Evolutionary conservation across 108 stramenopile genomes (phyloP).

Genomic region (Hondaea fermentalgiana): DNA sequence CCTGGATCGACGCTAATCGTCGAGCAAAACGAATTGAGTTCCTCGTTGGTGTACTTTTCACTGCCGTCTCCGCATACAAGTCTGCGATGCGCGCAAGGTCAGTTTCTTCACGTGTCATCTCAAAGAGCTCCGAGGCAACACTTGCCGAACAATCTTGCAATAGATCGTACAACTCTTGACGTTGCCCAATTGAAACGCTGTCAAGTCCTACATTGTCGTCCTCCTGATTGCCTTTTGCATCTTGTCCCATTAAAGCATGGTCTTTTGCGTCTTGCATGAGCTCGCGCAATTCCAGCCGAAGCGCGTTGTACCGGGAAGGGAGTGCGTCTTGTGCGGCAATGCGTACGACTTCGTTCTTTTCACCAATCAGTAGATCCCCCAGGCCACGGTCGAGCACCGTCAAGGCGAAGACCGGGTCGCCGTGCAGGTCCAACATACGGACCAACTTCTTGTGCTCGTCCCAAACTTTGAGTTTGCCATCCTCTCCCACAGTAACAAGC

Average conservation of each 20-base stretch:
- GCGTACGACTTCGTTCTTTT: not conserved
- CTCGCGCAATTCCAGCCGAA: not conserved
- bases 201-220: no score
- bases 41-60: no score
- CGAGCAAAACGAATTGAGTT: no score
- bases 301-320: not conserved
- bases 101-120: not conserved
- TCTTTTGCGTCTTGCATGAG: no score
- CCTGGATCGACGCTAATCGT: no score
- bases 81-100: not conserved
- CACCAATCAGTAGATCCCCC: not conserved
- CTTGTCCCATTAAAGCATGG: no score
- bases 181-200: not conserved
- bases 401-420: not conserved
- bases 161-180: not conserved
- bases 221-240: no score
- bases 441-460: not conserved
- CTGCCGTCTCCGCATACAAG: not conserved
- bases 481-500: not conserved
- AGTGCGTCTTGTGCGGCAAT: not conserved
- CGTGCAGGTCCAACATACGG: not conserved
- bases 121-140: not conserved
- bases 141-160: not conserved
- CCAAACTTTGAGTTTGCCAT: conserved; percentile 1
- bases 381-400: not conserved